Base-by-base conservation (phyloP, 805 yeast species). In the Wickerhamiella bombiphila region DNA sequence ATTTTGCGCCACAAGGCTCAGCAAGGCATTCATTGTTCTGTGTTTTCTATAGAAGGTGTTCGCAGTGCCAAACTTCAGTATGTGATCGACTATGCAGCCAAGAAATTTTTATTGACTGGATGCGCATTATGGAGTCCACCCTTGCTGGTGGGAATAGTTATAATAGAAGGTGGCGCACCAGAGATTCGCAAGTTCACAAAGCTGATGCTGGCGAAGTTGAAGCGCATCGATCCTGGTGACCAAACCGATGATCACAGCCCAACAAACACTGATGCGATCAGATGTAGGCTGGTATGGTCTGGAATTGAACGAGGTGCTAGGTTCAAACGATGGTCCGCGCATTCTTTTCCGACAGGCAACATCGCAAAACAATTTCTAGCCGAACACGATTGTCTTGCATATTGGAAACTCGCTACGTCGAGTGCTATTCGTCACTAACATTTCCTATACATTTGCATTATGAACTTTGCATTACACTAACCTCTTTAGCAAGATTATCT, bases 41-140 rank as follows among this genome's bases (percentile, higher is more conserved):
- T 80, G 1, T 83, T 74, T 53, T 59, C 63, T 14, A 62, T 85
- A 11, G 58, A 64, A 16, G 57, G 64, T 32, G 55, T 81, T 9
- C 60, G 63, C 1, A 76, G 76, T 54, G 77, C 80, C 0, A 74
- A 76, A 43, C 80, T 81, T 45, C 59, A 69, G 33, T 85, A 63
- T 57, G 80, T 85, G 51, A 68, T 86, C 5, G 86, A 82, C 49
- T 70, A 69, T 43, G 83, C 83, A 55, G 93, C 94, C 1, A 73
- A 73, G 45, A 88, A 88, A 52, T 54, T 73, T 34, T 68, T 63
- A 2, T 56, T 86, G 19, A 64, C 62, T 2, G 99, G 98, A 0
- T 62, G 72, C 19, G 46, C 57, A 3, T 38, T 64, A 3, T 37
- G 53, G 31, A 39, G 41, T 3, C n/a, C 21, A 3, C 44, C 49